These are phyloP conservation scores for Eremochloa ophiuroides DNA, from an alignment of 176 grass and related monocot species.

Conservation along the genomic window DNA sequence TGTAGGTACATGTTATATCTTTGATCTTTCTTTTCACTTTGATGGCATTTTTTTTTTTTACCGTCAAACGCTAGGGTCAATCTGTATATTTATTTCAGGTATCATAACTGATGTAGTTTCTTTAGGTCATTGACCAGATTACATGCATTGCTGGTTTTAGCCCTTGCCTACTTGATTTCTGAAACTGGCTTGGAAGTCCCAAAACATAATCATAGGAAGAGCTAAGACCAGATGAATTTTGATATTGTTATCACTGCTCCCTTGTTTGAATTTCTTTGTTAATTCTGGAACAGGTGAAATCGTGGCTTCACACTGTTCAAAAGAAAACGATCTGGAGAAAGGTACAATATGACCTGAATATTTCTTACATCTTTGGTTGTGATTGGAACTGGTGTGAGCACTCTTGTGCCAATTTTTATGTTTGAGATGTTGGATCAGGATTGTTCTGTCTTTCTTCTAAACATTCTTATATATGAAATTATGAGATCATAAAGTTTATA, in stretches of 20 bases:
- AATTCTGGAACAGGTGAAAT: not conserved
- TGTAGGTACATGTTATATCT: not conserved
- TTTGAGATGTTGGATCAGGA: not conserved
- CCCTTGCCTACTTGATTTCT: not conserved
- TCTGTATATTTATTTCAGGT: not conserved
- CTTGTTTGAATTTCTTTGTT: not conserved
- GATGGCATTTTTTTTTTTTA: not conserved
- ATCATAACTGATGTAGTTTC: not conserved
- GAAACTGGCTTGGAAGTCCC: not conserved
- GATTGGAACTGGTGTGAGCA: not conserved
- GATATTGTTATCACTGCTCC: not conserved
- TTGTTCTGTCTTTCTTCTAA: not conserved
- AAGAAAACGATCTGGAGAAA: not conserved
- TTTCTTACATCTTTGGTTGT: not conserved
- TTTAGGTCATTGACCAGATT: not conserved
- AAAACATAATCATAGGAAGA: not conserved
- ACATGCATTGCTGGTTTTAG: not conserved
- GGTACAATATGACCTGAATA: not conserved
- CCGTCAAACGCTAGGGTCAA: too few species aligned
- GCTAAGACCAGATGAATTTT: not conserved
- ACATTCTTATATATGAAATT: not conserved
- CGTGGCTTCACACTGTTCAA: not conserved
- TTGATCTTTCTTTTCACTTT: not conserved
- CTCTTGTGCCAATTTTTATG: not conserved
- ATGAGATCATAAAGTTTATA: too few species aligned